These are phyloP conservation scores for Rosa multiflora DNA, from an alignment of 306 rosid species.

Conservation along the genomic window DNA sequence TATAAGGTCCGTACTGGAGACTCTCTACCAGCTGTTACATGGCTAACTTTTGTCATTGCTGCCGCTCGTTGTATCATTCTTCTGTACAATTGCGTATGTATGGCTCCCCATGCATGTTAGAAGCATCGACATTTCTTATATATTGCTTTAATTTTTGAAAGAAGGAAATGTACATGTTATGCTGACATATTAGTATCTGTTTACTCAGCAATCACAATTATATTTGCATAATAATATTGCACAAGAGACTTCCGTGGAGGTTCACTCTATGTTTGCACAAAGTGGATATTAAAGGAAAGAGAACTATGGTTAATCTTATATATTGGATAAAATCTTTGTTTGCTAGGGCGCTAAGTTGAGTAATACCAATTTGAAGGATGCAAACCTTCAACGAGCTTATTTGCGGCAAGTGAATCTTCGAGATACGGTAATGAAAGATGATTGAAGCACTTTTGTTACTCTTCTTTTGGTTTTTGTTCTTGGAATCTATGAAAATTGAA, in stretches of 20 bases:
- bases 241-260: not conserved
- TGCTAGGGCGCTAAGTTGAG: conserved; percentile 83
- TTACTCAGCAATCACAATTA: not conserved
- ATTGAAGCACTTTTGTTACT: not conserved
- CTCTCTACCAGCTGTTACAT: not conserved
- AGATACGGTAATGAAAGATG: conserved; percentile 59
- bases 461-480: conserved; percentile 3
- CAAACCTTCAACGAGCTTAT: conserved; percentile 94
- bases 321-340: not conserved
- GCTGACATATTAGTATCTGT: not conserved
- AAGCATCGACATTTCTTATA: not conserved
- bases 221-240: not conserved
- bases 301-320: not conserved
- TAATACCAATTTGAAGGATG: conserved; percentile 74
- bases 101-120: not conserved
- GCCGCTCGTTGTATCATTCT: not conserved
- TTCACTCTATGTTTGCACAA: not conserved
- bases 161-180: not conserved
- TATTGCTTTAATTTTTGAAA: not conserved
- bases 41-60: not conserved
- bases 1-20: not conserved
- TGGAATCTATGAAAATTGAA: not conserved
- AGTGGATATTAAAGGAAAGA: not conserved
- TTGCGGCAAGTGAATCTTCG: conserved; percentile 74
- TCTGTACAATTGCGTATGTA: not conserved